These are phyloP conservation scores for Isoetes taiwanensis DNA, from an alignment of 75 land plant species.

Conservation along the genomic window DNA sequence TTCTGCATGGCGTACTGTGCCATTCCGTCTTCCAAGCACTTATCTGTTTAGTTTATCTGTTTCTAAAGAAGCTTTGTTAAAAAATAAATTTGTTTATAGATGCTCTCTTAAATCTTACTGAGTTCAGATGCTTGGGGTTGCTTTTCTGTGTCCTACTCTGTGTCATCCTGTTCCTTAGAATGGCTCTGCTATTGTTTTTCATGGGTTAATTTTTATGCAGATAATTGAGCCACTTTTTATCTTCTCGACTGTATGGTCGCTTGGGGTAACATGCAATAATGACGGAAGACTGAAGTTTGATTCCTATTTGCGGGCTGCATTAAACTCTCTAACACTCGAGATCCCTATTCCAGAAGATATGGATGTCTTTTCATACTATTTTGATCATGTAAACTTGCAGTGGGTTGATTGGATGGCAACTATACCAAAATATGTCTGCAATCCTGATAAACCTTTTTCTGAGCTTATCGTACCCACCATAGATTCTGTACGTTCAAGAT, in stretches of 20 bases:
- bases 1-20: neutral
- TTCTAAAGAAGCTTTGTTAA: neutral
- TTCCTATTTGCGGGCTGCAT: constrained; percentile 6
- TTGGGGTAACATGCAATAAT: constrained; percentile 25
- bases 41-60: neutral
- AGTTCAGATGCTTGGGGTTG: too few relatives aligned
- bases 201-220: constrained; percentile 10
- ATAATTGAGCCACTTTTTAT: constrained; percentile 28
- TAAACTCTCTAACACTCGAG: constrained; percentile 8
- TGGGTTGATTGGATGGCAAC: constrained; percentile 29
- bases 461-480: constrained; percentile 28
- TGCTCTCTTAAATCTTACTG: too few relatives aligned
- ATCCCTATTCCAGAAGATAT: constrained; percentile 14
- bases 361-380: constrained; percentile 15
- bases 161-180: too few relatives aligned
- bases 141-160: too few relatives aligned
- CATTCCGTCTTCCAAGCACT: neutral
- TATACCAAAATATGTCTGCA: constrained; percentile 19
- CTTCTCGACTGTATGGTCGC: constrained; percentile 20
- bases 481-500: constrained; percentile 25
- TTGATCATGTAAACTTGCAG: constrained; percentile 8
- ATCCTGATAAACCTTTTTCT: constrained; percentile 32
- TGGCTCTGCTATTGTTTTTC: too few relatives aligned
- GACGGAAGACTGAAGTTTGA: constrained; percentile 23
- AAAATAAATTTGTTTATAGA: too few relatives aligned